Conservation (phyloP, 179 eudicot genomes). For the Nepenthes alata region DNA sequence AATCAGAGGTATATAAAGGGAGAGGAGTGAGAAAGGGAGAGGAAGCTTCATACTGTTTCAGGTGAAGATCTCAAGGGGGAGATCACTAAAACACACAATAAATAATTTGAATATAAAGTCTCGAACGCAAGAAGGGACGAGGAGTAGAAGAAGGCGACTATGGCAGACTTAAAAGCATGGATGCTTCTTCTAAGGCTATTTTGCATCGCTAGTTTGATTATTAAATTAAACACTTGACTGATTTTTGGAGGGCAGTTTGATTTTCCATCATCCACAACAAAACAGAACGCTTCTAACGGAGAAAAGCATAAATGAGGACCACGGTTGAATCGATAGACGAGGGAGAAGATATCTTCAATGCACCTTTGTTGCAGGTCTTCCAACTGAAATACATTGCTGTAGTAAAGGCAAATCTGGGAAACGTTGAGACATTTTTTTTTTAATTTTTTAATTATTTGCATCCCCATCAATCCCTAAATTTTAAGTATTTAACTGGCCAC, state of each 20-base stretch:
- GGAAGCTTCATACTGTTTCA: constrained; percentile 16
- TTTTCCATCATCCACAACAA: too few species aligned
- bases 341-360: too few species aligned
- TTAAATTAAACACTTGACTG: constrained; percentile 5
- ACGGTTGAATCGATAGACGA: too few species aligned
- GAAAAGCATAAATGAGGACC: neutral
- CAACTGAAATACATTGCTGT: too few species aligned
- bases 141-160: neutral
- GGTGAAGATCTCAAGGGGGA: constrained; percentile 50
- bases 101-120: too few species aligned
- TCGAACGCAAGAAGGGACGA: constrained; percentile 2
- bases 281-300: too few species aligned
- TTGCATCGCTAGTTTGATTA: constrained; percentile 44
- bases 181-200: constrained; percentile 27
- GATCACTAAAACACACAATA: constrained; percentile 3
- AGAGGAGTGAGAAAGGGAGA: constrained; percentile 16
- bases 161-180: constrained; percentile 19
- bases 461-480: too few species aligned
- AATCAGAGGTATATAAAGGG: constrained; percentile 11
- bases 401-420: too few species aligned
- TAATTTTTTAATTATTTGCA: too few species aligned
- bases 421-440: too few species aligned
- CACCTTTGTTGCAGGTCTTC: too few species aligned
- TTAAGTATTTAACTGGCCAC: too few species aligned
- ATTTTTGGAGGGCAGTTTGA: neutral